Percentiles rank a stretch among this genome's conserved stretches.
Evolutionary conservation across 306 rosid species (phyloP).

Genomic region (Dalbergia cultrata): DNA sequence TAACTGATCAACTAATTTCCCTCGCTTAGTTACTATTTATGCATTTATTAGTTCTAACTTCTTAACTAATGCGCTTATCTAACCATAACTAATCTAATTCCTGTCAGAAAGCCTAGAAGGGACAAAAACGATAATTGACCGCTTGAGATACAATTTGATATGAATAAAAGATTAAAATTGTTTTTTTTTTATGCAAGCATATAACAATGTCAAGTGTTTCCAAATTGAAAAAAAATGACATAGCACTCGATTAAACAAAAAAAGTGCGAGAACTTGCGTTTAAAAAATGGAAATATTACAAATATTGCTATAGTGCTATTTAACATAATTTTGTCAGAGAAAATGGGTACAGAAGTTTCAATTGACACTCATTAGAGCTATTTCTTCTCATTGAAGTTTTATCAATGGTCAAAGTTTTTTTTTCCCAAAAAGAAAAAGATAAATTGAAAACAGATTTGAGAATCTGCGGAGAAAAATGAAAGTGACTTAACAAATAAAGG

Average conservation of each 20-base stretch:
- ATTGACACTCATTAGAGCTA: neutral
- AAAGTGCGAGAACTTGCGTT: too few relatives aligned
- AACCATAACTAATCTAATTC: neutral
- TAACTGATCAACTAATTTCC: neutral
- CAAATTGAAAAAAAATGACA: too few relatives aligned
- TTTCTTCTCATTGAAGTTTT: conserved; percentile 21
- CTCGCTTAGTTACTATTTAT: neutral
- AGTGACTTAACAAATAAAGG: conserved; percentile 16
- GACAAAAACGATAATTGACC: neutral
- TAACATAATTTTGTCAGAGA: neutral
- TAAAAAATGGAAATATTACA: neutral
- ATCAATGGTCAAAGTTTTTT: neutral
- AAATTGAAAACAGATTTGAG: neutral
- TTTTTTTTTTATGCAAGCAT: too few relatives aligned
- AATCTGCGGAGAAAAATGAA: neutral
- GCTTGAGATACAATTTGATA: neutral
- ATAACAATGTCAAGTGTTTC: neutral
- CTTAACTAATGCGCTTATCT: neutral
- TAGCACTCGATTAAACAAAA: too few relatives aligned
- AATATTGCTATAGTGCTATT: neutral
- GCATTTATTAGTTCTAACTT: neutral
- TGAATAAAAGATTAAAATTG: too few relatives aligned
- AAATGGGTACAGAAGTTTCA: neutral
- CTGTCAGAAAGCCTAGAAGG: neutral
- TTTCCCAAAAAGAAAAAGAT: neutral